Conservation (phyloP, 2,329 filamentous ascomycete species). For the Botrytis galanthina region DNA sequence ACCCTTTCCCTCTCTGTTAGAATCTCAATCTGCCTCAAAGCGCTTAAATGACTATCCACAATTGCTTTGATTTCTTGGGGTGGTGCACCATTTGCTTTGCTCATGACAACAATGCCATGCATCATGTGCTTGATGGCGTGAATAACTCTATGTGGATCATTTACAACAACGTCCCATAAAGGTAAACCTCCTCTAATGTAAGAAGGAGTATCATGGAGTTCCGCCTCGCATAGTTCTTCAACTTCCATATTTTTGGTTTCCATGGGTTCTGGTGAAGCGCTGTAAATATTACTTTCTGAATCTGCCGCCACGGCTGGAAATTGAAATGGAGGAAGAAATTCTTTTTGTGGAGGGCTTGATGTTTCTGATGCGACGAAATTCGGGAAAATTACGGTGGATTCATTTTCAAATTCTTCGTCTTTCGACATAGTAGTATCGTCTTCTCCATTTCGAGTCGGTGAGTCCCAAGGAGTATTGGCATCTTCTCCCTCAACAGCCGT, state of each 20-base stretch:
- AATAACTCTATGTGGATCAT: slow-evolving; percentile 15
- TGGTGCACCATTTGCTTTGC: not conserved
- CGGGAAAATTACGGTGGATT: not conserved
- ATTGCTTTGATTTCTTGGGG: not conserved
- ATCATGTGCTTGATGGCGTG: slow-evolving; percentile 21
- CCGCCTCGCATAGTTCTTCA: slow-evolving; percentile 9
- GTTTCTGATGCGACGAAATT: not conserved
- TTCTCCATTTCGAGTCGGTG: not conserved
- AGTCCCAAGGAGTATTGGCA: not conserved
- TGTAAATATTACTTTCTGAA: not conserved
- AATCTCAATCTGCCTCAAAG: not conserved
- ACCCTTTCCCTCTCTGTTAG: not conserved
- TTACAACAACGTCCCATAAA: not conserved
- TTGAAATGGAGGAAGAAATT: slow-evolving; percentile 1
- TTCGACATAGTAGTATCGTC: not conserved
- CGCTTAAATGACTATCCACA: not conserved
- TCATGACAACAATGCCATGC: slow-evolving; percentile 2
- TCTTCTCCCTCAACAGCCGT: not conserved
- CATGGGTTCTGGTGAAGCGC: not conserved
- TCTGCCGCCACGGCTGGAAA: not conserved
- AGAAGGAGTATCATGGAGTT: slow-evolving; percentile 18
- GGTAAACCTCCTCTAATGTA: slow-evolving; percentile 11
- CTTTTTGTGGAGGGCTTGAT: not conserved
- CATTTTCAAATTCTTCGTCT: not conserved
- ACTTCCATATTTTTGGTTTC: not conserved